These are phyloP conservation scores for Colletotrichum sansevieriae DNA, from an alignment of 2,329 filamentous ascomycete genomes.

Conservation along the genomic window DNA sequence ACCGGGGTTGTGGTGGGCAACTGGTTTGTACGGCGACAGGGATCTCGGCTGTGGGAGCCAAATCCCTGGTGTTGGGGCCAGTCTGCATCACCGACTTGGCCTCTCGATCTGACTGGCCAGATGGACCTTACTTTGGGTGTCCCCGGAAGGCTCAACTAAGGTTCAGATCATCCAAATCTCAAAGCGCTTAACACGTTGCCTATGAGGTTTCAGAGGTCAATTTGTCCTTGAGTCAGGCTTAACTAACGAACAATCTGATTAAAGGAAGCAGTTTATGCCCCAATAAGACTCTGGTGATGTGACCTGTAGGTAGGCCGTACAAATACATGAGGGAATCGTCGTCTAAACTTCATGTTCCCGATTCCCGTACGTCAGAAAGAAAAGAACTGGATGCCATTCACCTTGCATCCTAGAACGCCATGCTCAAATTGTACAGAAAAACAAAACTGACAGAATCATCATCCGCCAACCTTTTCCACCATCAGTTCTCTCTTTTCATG, in stretches of 20 bases:
- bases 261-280: constrained; percentile 13
- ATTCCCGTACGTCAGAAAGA: not conserved
- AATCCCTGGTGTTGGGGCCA: constrained; percentile 6
- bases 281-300: not conserved
- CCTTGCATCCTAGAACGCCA: constrained; percentile 32
- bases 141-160: not conserved
- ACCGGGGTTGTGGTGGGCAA: not conserved
- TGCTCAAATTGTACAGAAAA: constrained; percentile 35
- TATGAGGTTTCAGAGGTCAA: not conserved
- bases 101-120: constrained; percentile 1
- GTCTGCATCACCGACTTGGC: too few species aligned
- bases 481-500: not conserved
- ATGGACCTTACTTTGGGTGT: not conserved
- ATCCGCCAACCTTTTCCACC: not conserved
- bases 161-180: not conserved
- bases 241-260: constrained; percentile 17
- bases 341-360: constrained; percentile 12
- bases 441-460: not conserved
- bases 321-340: constrained; percentile 33
- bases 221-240: not conserved
- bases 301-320: constrained; percentile 18
- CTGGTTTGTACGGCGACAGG: not conserved
- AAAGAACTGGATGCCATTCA: not conserved
- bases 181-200: not conserved
- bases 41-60: constrained; percentile 12